Base-by-base conservation (phyloP, 108 stramenopile species). In the Schizochytrium sp. region DNA sequence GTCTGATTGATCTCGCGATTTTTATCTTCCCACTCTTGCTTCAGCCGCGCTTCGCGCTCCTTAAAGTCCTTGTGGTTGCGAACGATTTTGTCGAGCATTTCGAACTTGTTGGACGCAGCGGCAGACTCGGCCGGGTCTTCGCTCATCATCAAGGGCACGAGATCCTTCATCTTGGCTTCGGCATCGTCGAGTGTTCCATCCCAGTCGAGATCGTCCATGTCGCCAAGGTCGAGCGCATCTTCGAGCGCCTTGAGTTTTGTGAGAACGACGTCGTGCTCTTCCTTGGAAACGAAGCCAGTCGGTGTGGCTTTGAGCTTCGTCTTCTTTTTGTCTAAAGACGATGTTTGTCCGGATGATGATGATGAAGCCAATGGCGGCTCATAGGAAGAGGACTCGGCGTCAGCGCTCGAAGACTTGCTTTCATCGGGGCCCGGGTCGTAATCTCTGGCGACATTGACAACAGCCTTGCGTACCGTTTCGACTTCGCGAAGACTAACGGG, bases 41-140 rank as follows among this genome's bases (percentile, higher is more conserved):
- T 83, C 2, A 4, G 45, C 19, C 48, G n/a, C n/a, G 45, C 48
- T 23, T 83, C 76, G 76, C 76, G 76, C 76, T 83, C 76, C 51
- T 83, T 83, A 34, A 45, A 83, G 76, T 83, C 76, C 48, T 83
- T 83, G 76, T 83, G 76, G 48, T 83, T 83, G 45, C 76, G 76
- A 0, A 83, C 51, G 3, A 83, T 83, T 23, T 83, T 83, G 76
- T 83, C 76, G n/a, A 83, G 45, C 76, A 83, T 53, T 23, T 83
- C 76, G 3, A 83, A 83, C 51, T 83, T 83, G 45, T 83, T 45
- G 12, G 45, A 53, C n/a, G 76, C 76, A 12, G 45, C 76, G n/a
- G 51, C 51, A 6, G 45, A 53, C 48, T 53, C 76, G 45, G n/a
- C 16, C 51, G 76, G 48, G 51, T 83, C 76, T 23, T 83, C 76